phyloP scores from a whole-genome alignment of 2,329 filamentous ascomycete genomes.

The Trichoderma sp. region DNA sequence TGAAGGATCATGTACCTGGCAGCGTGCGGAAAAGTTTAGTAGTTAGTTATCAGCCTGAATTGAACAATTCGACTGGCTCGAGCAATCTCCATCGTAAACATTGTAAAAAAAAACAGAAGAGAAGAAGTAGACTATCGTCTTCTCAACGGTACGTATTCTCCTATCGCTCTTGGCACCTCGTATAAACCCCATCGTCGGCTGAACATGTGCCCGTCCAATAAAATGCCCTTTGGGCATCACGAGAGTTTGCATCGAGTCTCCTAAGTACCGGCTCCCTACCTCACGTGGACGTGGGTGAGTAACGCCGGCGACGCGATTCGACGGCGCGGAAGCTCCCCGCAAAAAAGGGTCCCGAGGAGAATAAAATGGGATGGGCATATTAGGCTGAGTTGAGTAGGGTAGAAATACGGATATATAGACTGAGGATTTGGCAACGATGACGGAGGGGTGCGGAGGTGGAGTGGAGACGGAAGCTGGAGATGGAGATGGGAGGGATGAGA shows the following conservation, averaged over 20 bases:
- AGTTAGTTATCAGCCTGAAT: background rate
- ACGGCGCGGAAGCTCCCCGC: background rate
- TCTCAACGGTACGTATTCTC: background rate
- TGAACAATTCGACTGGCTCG: background rate
- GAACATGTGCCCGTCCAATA: background rate
- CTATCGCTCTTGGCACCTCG: background rate
- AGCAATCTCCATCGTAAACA: background rate
- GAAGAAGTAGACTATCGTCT: background rate
- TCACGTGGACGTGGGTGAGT: background rate
- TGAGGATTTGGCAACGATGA: constrained; percentile 5
- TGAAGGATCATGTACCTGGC: background rate
- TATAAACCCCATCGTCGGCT: background rate
- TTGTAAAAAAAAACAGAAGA: background rate
- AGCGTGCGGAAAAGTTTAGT: background rate
- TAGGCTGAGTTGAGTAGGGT: background rate
- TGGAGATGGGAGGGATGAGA: background rate
- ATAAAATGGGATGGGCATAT: background rate
- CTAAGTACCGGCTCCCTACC: background rate
- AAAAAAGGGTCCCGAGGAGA: background rate
- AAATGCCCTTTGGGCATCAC: background rate
- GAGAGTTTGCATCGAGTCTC: too few species aligned
- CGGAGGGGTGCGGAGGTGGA: constrained; percentile 12
- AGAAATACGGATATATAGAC: background rate
- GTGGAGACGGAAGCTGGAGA: constrained; percentile 7
- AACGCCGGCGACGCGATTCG: constrained; percentile 1